Base-by-base conservation (phyloP, 768 basidiomycete genomes). In the Rhodocollybia butyracea region DNA sequence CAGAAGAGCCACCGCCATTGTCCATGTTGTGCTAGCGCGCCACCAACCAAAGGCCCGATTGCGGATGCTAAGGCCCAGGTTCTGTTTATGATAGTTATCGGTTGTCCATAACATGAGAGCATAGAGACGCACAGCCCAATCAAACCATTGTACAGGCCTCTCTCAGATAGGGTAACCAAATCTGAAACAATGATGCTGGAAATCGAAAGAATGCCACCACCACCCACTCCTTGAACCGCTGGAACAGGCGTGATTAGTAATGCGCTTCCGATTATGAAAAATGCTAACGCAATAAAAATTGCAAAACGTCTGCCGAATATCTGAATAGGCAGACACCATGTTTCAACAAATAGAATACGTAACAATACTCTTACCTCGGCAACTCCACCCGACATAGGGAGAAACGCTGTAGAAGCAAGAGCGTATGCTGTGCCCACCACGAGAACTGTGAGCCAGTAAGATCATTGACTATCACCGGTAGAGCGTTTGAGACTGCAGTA, bases 1-100 rank as follows among this genome's bases (percentile, higher is more conserved):
- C 72, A 76, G 61, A 76, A 75, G 19, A 75, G 56, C 75, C 75
- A 76, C 15, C 75, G 63, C 75, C 74, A 76, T 24, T 64, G 60
- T 2, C 69, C 70, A 5, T 50, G 54, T 3, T 61, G 54, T 13
- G 72, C 66, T 7, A 74, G 59, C 22, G 65, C 64, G 0, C 74
- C 74, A 8, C 69, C 72, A 5, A 76, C 58, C 0, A 73, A 56
- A 11, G 75, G 74, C 2, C 69, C 72, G 5, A 70, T 56, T 2
- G 61, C 62, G 8, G 64, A 51, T 3, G 73, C 72, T 8, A 75
- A 43, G 46, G 66, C 65, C 70, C 72, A 76, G 2, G 62, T 61
- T 12, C 70, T 39, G 26, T 3, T 70, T 48, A 19, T n/a, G 3
- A 3, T 12, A 34, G 2, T 43, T 52, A 26, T 39, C 36, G n/a